phyloP scores from a whole-genome alignment of 164 flowering plant species.

The Euptelea pleiosperma region DNA sequence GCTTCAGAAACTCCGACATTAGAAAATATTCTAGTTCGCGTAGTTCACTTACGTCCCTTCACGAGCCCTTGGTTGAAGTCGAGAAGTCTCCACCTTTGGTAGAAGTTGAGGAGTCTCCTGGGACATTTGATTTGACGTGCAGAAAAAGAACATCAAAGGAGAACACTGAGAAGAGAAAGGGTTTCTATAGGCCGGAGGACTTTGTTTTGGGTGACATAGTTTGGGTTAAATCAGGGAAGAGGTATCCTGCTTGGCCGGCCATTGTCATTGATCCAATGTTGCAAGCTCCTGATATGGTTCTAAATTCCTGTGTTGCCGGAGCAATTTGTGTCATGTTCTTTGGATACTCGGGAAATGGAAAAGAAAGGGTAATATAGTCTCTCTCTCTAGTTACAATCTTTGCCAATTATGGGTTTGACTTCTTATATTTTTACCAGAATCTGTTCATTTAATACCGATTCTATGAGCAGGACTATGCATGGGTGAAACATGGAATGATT shows the following conservation, averaged over 20 bases:
- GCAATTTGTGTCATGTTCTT: slow-evolving; percentile 93
- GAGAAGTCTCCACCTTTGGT: slow-evolving; percentile 19
- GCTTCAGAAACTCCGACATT: slow-evolving; percentile 14
- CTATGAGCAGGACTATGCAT: slow-evolving; percentile 79
- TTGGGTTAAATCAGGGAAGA: slow-evolving; percentile 86
- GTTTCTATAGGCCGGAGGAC: slow-evolving; percentile 48
- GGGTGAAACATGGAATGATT: slow-evolving; percentile 79
- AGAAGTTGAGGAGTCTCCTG: slow-evolving; percentile 18
- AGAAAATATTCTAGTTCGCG: slow-evolving; percentile 44
- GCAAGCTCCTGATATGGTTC: slow-evolving; percentile 75
- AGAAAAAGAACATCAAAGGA: slow-evolving; percentile 20
- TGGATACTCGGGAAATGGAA: slow-evolving; percentile 72
- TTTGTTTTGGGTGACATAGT: slow-evolving; percentile 77
- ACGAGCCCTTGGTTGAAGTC: slow-evolving; percentile 35
- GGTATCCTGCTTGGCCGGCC: slow-evolving; percentile 94
- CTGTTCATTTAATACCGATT: slow-evolving; percentile 2
- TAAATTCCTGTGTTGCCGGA: slow-evolving; percentile 67
- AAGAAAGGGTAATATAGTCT: slow-evolving; percentile 55
- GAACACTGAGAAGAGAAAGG: slow-evolving; percentile 36
- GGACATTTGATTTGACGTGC: slow-evolving; percentile 5
- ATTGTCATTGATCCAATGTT: slow-evolving; percentile 82
- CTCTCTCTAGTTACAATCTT: not conserved
- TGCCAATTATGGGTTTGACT: slow-evolving; percentile 1
- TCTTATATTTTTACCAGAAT: not conserved
- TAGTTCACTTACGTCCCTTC: slow-evolving; percentile 36